A percentile compares a stretch with the other conserved stretches of the same genome.
phyloP scores from a whole-genome alignment of 176 grass and related monocot genomes.

The Zea luxurians region DNA sequence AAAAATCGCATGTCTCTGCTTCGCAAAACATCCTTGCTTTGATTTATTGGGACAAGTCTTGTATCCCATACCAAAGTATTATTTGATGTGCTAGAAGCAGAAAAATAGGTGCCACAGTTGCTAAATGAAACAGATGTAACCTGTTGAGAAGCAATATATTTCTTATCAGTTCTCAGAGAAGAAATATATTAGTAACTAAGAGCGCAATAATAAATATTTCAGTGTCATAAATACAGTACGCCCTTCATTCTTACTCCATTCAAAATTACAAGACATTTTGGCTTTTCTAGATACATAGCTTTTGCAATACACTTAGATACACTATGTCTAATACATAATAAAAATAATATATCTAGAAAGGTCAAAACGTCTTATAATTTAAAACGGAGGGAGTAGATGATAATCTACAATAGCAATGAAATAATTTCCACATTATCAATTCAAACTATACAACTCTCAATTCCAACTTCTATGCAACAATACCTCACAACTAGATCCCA shows the following conservation, averaged over 20 bases:
- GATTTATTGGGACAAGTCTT: slow-evolving; percentile 64
- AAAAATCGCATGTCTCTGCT: slow-evolving; percentile 86
- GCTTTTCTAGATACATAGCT: too few relatives aligned
- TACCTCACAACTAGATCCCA: slow-evolving; percentile 83
- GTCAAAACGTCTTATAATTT: too few relatives aligned
- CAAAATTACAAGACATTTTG: too few relatives aligned
- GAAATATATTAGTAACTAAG: slow-evolving; percentile 9
- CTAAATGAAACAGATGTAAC: slow-evolving; percentile 95
- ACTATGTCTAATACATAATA: too few relatives aligned
- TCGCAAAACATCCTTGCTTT: slow-evolving; percentile 44
- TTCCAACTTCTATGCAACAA: slow-evolving; percentile 6
- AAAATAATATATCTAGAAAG: too few relatives aligned
- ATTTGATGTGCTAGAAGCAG: slow-evolving; percentile 86
- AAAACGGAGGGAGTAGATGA: background rate
- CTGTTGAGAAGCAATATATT: slow-evolving; percentile 48
- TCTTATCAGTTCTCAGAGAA: slow-evolving; percentile 41
- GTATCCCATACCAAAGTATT: slow-evolving; percentile 86
- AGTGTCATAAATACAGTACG: too few relatives aligned
- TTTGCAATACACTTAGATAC: too few relatives aligned
- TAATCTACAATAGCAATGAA: background rate
- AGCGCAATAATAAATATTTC: too few relatives aligned
- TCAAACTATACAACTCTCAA: slow-evolving; percentile 20
- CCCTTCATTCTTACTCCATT: too few relatives aligned
- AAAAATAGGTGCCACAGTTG: slow-evolving; percentile 89
- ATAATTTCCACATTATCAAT: slow-evolving; percentile 28